A percentile compares a stretch with the other conserved stretches of the same genome.
Evolutionary conservation across 768 basidiomycete genomes (phyloP).

Genomic region (Auricularia auricula-judae): DNA sequence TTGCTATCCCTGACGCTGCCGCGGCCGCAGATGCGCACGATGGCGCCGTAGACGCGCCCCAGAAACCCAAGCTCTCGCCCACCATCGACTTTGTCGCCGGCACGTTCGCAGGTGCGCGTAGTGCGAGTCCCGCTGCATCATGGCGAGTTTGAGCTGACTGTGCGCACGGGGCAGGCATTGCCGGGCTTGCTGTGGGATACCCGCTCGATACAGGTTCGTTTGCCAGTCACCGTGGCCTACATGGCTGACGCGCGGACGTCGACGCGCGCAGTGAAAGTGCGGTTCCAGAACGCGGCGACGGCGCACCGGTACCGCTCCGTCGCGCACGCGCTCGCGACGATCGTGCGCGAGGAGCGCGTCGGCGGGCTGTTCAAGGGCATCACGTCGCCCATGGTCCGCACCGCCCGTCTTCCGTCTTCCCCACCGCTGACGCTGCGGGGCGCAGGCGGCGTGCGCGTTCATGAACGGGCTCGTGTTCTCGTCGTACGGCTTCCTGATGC

Average conservation of each 20-base stretch:
- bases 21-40: neutral
- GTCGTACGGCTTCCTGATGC: constrained; percentile 71
- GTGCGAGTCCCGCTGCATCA: too few species aligned
- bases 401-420: neutral
- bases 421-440: neutral
- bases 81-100: constrained; percentile 72
- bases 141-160: too few species aligned
- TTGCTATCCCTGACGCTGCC: too few species aligned
- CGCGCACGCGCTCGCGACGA: constrained; percentile 52
- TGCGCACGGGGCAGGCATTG: constrained; percentile 32
- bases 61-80: constrained; percentile 22
- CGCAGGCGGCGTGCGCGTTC: constrained; percentile 54
- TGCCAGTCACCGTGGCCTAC: neutral
- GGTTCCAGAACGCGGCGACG: constrained; percentile 58
- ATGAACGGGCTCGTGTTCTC: constrained; percentile 85
- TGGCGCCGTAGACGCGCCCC: neutral
- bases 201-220: constrained; percentile 61
- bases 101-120: constrained; percentile 42
- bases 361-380: constrained; percentile 67
- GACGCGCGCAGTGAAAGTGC: constrained; percentile 53
- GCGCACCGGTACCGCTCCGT: constrained; percentile 49
- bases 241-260: neutral
- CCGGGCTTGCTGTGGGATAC: constrained; percentile 58
- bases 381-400: constrained; percentile 62
- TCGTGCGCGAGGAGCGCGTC: constrained; percentile 59